Percentiles rank a stretch among this genome's conserved stretches.
phyloP scores from a whole-genome alignment of 768 basidiomycete species.

The Boletus insuetus region DNA sequence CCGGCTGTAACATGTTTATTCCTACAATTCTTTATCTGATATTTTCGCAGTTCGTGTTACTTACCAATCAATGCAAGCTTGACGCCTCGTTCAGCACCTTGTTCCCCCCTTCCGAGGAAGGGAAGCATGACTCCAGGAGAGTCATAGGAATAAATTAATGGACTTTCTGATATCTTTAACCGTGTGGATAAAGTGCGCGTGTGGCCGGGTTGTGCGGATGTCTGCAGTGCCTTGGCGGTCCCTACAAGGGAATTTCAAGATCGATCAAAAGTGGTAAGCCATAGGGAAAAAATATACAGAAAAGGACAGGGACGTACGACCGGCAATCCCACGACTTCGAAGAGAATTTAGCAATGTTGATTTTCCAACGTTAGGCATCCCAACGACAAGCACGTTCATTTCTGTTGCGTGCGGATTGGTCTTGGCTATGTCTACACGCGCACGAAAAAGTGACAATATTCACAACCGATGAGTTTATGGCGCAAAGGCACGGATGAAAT shows the following conservation, averaged over 20 bases:
- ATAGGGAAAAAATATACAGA: background rate
- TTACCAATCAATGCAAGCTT: conserved; percentile 92
- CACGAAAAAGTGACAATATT: background rate
- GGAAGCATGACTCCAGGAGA: conserved; percentile 97
- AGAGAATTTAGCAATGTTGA: conserved; percentile 91
- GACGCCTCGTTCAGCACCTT: conserved; percentile 87
- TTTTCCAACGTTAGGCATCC: conserved; percentile 99
- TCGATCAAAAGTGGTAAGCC: background rate
- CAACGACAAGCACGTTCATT: conserved; percentile 88
- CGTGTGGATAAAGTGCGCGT: conserved; percentile 88
- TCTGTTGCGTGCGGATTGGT: conserved; percentile 68
- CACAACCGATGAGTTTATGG: background rate
- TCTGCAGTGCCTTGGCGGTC: conserved; percentile 85
- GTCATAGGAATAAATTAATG: conserved; percentile 90
- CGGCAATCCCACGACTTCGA: conserved; percentile 80
- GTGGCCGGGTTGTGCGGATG: conserved; percentile 85
- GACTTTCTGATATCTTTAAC: conserved; percentile 77
- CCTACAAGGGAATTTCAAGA: conserved; percentile 36
- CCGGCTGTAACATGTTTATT: conserved; percentile 55
- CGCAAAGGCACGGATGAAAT: background rate
- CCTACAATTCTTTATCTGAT: conserved; percentile 1
- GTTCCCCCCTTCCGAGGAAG: conserved; percentile 81
- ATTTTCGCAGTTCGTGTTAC: conserved; percentile 31
- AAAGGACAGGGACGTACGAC: conserved; percentile 54
- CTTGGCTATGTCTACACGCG: conserved; percentile 61